Base-by-base conservation (phyloP, 805 yeast species). In the Candida xyloterini region DNA sequence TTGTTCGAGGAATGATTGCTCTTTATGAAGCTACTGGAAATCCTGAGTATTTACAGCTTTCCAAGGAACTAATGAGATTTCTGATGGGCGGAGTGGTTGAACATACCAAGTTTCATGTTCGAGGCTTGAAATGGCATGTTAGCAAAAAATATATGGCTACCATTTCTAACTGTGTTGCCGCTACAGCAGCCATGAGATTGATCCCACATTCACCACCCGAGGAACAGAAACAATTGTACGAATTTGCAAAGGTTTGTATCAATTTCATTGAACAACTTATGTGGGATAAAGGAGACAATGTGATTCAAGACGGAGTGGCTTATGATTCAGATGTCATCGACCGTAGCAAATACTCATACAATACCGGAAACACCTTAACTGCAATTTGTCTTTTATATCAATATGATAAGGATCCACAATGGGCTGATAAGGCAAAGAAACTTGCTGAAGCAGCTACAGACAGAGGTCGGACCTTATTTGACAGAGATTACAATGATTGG, bases 1-100 rank as follows among this genome's bases (percentile, higher is more conserved):
- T 81, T n/a, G 82, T 82, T 15, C 68, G 78, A 52, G 82, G 81
- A 6, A 65, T 79, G 56, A 65, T 82, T 44, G 70, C 80, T 3
- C 84, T 84, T 3, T 81, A 76, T 53, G 88, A 81, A 53, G 85
- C 78, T 21, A 79, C 87, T 2, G 76, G 74, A 2, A 71, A 78
- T 44, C 65, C 65, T 51, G 61, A 63, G 35, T 79, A 68, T 53
- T 63, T 82, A 47, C 78, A 76, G 49, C 66, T 67, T 43, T 84
- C 80, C 8, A 66, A 78, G 36, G 83, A 78, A 43, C 65, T 79
- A 55, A 78, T 74, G 42, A 55, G 78, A 33, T 80, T 80, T 52
- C 60, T 82, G 45, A 77, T 81, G 80, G 79, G 81, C n/a, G 87
- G 87, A 16, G 73, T 80, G 74, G 73, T 77, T 46, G 59, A 64